Evolutionary conservation across 2,329 filamentous ascomycete species (phyloP).

Genomic region (Paraphaeosphaeria sporulosa): DNA sequence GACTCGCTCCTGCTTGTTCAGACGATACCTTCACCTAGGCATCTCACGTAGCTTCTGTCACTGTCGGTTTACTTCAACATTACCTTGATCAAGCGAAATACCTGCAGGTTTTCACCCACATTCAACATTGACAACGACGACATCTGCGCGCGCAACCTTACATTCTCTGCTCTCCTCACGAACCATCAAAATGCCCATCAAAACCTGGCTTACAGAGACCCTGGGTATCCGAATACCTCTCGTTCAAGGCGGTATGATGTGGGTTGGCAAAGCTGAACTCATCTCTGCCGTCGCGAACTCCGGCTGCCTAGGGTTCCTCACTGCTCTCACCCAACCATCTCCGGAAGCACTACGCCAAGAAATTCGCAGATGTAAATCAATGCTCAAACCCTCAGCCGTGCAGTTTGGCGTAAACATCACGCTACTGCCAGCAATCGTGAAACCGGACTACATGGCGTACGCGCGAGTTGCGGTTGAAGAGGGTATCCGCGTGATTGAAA

Average conservation of each 20-base stretch:
- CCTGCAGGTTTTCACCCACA: not conserved
- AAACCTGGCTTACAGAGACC: slow-evolving; percentile 37
- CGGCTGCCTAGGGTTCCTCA: slow-evolving; percentile 61
- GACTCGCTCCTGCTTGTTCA: not conserved
- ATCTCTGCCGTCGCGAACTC: slow-evolving; percentile 63
- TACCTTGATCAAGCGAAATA: not conserved
- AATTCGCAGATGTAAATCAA: slow-evolving; percentile 29
- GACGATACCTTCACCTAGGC: not conserved
- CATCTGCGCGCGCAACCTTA: not conserved
- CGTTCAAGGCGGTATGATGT: slow-evolving; percentile 57
- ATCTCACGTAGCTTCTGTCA: not conserved
- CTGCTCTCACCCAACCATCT: slow-evolving; percentile 50
- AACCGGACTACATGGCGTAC: slow-evolving; percentile 37
- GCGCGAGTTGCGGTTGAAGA: slow-evolving; percentile 34
- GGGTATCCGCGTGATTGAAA: slow-evolving; percentile 38
- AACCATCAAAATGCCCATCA: slow-evolving; percentile 32
- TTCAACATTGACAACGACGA: not conserved
- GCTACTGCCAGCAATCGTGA: slow-evolving; percentile 35
- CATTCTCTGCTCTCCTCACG: not conserved
- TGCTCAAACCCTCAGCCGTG: slow-evolving; percentile 47
- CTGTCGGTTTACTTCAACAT: not conserved
- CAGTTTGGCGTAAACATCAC: slow-evolving; percentile 48
- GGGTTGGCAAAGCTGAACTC: slow-evolving; percentile 63
- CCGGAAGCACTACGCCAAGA: slow-evolving; percentile 36
- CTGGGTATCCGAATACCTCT: slow-evolving; percentile 33